Base-by-base conservation (phyloP, 192 early-diverging fungal species). In the Coemansia sp. region DNA sequence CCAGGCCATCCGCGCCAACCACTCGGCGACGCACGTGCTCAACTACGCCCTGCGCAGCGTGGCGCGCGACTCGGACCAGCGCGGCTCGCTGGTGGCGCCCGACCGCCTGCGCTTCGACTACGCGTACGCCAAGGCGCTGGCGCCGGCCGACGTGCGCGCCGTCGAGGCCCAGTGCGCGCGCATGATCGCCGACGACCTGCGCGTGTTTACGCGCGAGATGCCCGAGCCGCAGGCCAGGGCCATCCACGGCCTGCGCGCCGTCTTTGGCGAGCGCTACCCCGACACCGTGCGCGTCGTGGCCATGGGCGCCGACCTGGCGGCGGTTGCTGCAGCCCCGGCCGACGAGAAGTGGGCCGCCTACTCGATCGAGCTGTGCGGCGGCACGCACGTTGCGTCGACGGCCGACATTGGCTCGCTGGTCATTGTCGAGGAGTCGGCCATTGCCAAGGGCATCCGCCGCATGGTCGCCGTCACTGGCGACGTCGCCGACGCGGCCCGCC, bases 91-190 rank as follows among this genome's bases (percentile, higher is more conserved):
- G 53, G 97, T 99, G 38, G 89, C 95, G 4, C 91, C 93, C n/a
- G 95, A 97, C 64, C 96, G 96, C 79, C 86, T 99, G 58, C 93
- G 97, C 62, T 99, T 99, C 70, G 97, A 98, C 75, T 99, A 95
- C 73, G 88, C 92, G 13, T 91, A 87, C 78, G 94, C 94, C 88
- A 79, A 73, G 64, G 86, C 88, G 20, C 85, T 94, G 16, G 87
- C 87, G 12, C 73, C 85, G 11, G 87, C 88, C 9, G 89, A 96
- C 76, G 80, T 95, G 41, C 85, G 77, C 63, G 83, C 87, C 34
- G 84, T 97, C 20, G 95, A 97, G 72, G 71, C 78, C 20, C 92
- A 95, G 66, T 91, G 89, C 81, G 91, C 89, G 80, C 79, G 87
- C 44, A 89, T 92, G 64, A 92, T 99, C 75, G 72, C 83, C 52